Conservation (phyloP, 1,139 yeast species). For the Candida pseudoviswanathii region DNA sequence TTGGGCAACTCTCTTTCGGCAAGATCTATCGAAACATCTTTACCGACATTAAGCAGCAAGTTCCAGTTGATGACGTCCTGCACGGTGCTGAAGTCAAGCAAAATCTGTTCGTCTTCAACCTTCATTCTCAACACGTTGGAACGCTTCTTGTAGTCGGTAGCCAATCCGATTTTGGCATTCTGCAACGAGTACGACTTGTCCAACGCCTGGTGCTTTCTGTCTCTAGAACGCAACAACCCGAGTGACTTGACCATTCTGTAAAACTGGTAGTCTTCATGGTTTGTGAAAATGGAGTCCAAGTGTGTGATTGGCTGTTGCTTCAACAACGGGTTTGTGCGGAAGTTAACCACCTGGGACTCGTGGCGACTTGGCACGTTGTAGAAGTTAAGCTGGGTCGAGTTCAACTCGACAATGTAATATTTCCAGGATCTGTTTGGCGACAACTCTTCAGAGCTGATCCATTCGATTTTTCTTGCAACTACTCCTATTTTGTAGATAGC, state of each 20-base stretch:
- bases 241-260: constrained; percentile 33
- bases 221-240: constrained; percentile 21
- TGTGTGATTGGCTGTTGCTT: constrained; percentile 18
- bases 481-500: constrained; percentile 58
- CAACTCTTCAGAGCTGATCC: constrained; percentile 67
- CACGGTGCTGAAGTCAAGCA: constrained; percentile 55
- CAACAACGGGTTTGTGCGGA: constrained; percentile 17
- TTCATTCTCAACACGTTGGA: constrained; percentile 61
- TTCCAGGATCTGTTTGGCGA: constrained; percentile 67
- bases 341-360: constrained; percentile 31
- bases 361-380: constrained; percentile 45
- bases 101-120: constrained; percentile 68
- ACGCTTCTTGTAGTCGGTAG: constrained; percentile 66
- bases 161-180: constrained; percentile 68
- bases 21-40: constrained; percentile 65
- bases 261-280: constrained; percentile 41
- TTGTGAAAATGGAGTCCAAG: constrained; percentile 29
- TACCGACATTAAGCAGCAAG: constrained; percentile 57
- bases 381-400: constrained; percentile 73
- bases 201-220: constrained; percentile 24
- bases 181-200: constrained; percentile 66
- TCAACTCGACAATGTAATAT: constrained; percentile 61
- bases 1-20: constrained; percentile 61
- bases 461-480: constrained; percentile 60
- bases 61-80: constrained; percentile 71